Conservation (phyloP, 2,329 filamentous ascomycete genomes). For the Blastomyces parvus region DNA sequence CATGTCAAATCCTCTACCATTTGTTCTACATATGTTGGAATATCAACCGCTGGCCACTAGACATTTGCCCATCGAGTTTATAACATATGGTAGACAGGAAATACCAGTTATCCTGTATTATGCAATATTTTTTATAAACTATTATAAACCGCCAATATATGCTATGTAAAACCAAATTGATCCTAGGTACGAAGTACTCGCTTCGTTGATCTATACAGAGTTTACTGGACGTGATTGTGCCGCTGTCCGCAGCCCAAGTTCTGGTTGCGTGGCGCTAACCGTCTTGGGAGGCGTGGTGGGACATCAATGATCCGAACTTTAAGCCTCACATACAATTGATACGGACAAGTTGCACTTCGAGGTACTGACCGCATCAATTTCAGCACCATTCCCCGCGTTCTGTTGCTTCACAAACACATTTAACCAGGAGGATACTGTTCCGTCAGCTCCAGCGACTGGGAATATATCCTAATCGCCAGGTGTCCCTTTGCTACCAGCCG, state of each 20-base stretch:
- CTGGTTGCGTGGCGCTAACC: constrained; percentile 19
- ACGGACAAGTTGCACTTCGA: constrained; percentile 16
- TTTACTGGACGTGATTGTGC: too few species aligned
- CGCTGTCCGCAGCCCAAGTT: too few species aligned
- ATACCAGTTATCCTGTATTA: background rate
- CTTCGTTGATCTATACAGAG: background rate
- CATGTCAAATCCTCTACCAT: background rate
- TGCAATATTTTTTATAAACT: background rate
- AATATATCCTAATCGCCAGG: constrained; percentile 20
- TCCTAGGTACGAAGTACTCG: background rate
- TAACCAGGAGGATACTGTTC: background rate
- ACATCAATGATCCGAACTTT: constrained; percentile 20
- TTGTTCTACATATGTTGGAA: background rate
- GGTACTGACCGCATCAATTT: background rate
- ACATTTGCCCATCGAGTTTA: background rate
- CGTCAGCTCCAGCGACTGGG: background rate
- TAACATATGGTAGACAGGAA: background rate
- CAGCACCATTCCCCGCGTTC: background rate
- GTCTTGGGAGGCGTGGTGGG: constrained; percentile 26
- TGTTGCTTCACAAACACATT: background rate
- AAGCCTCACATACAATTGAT: constrained; percentile 8
- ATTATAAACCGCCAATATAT: background rate
- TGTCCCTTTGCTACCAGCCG: constrained; percentile 22
- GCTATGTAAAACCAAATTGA: background rate
- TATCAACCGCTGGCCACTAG: too few species aligned